Evolutionary conservation across 768 basidiomycete species (phyloP).

Genomic region (Hysterangium stoloniferum): DNA sequence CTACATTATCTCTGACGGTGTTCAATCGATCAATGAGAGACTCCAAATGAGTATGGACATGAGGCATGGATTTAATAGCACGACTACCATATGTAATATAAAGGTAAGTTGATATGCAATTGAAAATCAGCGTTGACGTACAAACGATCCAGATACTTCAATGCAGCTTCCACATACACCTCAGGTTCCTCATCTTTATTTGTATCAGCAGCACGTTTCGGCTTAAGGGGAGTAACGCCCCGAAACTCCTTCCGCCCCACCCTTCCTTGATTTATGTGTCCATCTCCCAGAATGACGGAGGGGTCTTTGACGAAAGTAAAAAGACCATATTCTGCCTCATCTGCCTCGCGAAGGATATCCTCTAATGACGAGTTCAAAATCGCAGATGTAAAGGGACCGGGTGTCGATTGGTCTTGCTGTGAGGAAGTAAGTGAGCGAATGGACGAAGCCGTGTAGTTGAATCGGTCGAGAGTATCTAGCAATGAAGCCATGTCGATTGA

Average conservation of each 20-base stretch:
- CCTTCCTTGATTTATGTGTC: constrained; percentile 27
- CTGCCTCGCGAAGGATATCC: constrained; percentile 74
- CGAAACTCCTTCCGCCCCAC: constrained; percentile 59
- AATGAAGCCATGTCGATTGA: constrained; percentile 43
- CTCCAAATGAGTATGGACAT: constrained; percentile 34
- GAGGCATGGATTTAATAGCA: constrained; percentile 43
- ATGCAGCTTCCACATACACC: constrained; percentile 65
- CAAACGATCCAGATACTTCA: constrained; percentile 75
- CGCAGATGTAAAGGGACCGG: constrained; percentile 52
- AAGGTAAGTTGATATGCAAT: constrained; percentile 2
- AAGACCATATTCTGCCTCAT: constrained; percentile 70
- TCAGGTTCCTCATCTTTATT: constrained; percentile 55
- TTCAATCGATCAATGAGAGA: constrained; percentile 33
- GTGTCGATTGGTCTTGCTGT: constrained; percentile 17
- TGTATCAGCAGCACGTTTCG: constrained; percentile 36
- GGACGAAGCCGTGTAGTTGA: constrained; percentile 43
- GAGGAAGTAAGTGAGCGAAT: constrained; percentile 39
- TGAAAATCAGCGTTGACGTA: constrained; percentile 29
- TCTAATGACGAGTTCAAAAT: constrained; percentile 56
- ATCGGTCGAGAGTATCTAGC: constrained; percentile 61
- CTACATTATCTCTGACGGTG: constrained; percentile 30
- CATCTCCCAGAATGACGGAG: constrained; percentile 18
- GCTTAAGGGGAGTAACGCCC: constrained; percentile 62
- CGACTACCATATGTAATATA: constrained; percentile 34
- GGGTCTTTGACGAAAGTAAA: constrained; percentile 48